These are phyloP conservation scores for Naganishia vaughanmartiniae DNA, from an alignment of 768 basidiomycete genomes.

Conservation along the genomic window DNA sequence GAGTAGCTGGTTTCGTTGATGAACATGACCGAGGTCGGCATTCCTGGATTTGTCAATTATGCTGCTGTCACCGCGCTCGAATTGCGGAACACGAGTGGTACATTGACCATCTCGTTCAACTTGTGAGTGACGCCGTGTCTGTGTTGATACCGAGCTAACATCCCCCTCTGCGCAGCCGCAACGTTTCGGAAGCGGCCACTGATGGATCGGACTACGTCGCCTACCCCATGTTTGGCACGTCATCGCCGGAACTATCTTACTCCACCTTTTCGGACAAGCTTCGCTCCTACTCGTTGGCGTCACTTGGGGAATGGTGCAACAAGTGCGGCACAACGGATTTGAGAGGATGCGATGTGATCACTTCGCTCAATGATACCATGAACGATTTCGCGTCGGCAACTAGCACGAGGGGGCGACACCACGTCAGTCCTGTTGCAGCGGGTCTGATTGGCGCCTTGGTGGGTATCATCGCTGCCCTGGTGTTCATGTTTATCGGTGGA, in stretches of 20 bases:
- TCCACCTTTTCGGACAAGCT: conserved; percentile 35
- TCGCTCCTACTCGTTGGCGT: conserved; percentile 33
- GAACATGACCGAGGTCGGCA: conserved; percentile 66
- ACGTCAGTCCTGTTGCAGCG: conserved; percentile 40
- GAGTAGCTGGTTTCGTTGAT: conserved; percentile 73
- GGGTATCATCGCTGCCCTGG: conserved; percentile 34
- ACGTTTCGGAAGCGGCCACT: conserved; percentile 32
- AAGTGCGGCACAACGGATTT: conserved; percentile 31
- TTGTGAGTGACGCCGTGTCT: conserved; percentile 35
- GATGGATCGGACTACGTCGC: conserved; percentile 29
- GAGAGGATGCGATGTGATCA: conserved; percentile 35
- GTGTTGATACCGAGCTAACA: background rate
- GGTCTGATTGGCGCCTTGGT: conserved; percentile 44
- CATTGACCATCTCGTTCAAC: conserved; percentile 39
- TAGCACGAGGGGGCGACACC: conserved; percentile 27
- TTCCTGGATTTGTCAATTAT: conserved; percentile 41
- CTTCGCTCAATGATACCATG: conserved; percentile 25
- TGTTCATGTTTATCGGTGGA: conserved; percentile 16
- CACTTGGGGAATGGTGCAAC: conserved; percentile 37
- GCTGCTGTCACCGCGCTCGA: conserved; percentile 41
- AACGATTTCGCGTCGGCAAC: conserved; percentile 27
- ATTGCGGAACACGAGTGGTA: conserved; percentile 32
- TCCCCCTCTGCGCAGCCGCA: conserved; percentile 29
- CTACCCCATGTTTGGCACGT: conserved; percentile 36
- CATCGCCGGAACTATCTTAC: conserved; percentile 32